A percentile compares a stretch with the other conserved stretches of the same genome.
Evolutionary conservation across 768 basidiomycete genomes (phyloP).

Genomic region (Russula foetens): DNA sequence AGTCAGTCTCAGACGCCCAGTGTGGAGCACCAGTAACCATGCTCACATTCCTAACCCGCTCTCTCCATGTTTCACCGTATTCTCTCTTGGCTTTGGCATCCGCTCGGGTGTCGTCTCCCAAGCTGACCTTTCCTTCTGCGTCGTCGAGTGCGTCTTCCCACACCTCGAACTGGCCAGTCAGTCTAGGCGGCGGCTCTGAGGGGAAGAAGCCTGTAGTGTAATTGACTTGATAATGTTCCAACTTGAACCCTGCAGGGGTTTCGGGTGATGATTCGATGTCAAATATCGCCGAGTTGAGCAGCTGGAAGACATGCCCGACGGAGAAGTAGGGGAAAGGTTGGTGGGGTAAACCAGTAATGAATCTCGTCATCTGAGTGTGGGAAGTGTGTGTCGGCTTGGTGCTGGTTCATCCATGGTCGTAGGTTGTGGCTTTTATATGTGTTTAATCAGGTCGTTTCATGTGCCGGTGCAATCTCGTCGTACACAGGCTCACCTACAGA

Average conservation of each 20-base stretch:
- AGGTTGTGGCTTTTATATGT: neutral
- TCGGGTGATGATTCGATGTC: neutral
- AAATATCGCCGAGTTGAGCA: conserved; percentile 7
- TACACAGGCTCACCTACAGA: neutral
- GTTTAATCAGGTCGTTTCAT: conserved; percentile 8
- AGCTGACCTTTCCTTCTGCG: conserved; percentile 44
- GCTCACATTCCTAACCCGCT: conserved; percentile 54
- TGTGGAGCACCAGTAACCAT: neutral
- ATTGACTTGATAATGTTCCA: conserved; percentile 43
- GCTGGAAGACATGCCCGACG: conserved; percentile 16
- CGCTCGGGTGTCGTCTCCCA: conserved; percentile 49
- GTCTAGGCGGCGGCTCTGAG: conserved; percentile 44
- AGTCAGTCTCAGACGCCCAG: neutral
- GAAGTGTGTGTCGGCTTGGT: neutral
- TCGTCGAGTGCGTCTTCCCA: conserved; percentile 67
- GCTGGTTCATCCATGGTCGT: neutral
- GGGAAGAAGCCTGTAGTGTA: conserved; percentile 82
- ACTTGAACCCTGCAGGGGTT: conserved; percentile 1
- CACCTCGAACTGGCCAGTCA: conserved; percentile 43
- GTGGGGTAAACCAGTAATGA: conserved; percentile 5
- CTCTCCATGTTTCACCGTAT: conserved; percentile 63
- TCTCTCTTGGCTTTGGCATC: conserved; percentile 40
- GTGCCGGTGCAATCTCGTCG: neutral
- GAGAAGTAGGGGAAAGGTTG: conserved; percentile 5
- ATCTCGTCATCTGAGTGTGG: conserved; percentile 3